Evolutionary conservation across 306 rosid genomes (phyloP).

Genomic region (Lupinus albus): DNA sequence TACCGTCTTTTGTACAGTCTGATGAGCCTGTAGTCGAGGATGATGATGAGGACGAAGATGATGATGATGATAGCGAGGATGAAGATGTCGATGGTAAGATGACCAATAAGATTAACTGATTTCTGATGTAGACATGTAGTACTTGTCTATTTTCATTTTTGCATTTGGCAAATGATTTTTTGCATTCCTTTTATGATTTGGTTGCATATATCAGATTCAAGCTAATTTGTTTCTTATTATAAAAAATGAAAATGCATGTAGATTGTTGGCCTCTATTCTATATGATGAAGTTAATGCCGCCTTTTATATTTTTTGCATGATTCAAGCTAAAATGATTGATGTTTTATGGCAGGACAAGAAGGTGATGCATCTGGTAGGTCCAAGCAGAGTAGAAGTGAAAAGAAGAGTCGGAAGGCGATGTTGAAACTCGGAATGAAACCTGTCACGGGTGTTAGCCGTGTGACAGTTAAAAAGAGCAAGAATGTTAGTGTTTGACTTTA

Average conservation of each 20-base stretch:
- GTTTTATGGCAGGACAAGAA: constrained; percentile 47
- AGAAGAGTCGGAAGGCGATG: constrained; percentile 94
- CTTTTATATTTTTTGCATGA: background rate
- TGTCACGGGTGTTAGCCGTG: constrained; percentile 79
- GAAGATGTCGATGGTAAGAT: constrained; percentile 72
- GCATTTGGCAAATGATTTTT: background rate
- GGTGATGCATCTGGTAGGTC: constrained; percentile 83
- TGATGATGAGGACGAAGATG: constrained; percentile 62
- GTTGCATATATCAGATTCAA: background rate
- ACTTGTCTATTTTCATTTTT: background rate
- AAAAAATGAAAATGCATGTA: background rate
- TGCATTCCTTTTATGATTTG: background rate
- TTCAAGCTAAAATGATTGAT: background rate
- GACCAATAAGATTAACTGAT: constrained; percentile 1
- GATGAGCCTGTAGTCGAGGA: constrained; percentile 85
- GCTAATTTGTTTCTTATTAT: background rate
- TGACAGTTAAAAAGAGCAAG: constrained; percentile 89
- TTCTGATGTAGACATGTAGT: too few relatives aligned
- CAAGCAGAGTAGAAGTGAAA: constrained; percentile 88
- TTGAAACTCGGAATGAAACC: constrained; percentile 92
- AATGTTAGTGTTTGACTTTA: constrained; percentile 53
- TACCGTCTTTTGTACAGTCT: constrained; percentile 46
- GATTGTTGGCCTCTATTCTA: background rate
- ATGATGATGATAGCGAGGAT: constrained; percentile 58
- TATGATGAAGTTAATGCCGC: too few relatives aligned